Evolutionary conservation across 169 alveolate species (phyloP).

Genomic region (Theileria sp.): DNA sequence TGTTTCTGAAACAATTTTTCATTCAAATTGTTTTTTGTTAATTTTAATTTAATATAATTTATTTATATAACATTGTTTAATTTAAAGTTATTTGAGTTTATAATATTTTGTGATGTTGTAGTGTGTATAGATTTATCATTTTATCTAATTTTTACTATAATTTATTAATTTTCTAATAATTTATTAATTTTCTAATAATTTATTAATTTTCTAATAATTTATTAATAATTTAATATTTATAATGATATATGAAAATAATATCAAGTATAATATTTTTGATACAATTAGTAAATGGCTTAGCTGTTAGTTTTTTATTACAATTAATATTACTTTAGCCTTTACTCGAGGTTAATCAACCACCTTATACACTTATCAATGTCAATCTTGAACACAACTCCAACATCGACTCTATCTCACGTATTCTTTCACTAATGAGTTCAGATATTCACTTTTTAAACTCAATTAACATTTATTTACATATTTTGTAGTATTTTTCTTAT

Average conservation of each 20-base stretch:
- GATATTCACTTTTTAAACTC: too few relatives aligned
- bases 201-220: too few relatives aligned
- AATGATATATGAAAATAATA: background rate
- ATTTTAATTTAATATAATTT: background rate
- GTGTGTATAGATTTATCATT: background rate
- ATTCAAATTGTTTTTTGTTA: too few relatives aligned
- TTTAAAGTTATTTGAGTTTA: background rate
- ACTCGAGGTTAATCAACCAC: slow-evolving; percentile 55
- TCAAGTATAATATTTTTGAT: background rate
- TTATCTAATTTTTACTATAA: background rate
- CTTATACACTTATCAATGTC: slow-evolving; percentile 62
- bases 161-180: background rate
- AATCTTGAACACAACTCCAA: slow-evolving; percentile 48
- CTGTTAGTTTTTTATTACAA: slow-evolving; percentile 1
- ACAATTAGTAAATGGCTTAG: background rate
- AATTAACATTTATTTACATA: background rate
- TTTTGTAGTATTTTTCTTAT: too few relatives aligned
- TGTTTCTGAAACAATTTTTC: background rate
- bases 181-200: too few relatives aligned
- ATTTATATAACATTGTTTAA: background rate
- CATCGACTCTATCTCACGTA: slow-evolving; percentile 51
- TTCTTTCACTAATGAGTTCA: background rate
- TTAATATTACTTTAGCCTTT: slow-evolving; percentile 44
- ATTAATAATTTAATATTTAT: background rate
- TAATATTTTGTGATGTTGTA: background rate